Percentiles rank a stretch among this genome's conserved stretches.
These are phyloP conservation scores for Fusarium udum DNA, from an alignment of 2,329 filamentous ascomycete genomes.

Conservation along the genomic window DNA sequence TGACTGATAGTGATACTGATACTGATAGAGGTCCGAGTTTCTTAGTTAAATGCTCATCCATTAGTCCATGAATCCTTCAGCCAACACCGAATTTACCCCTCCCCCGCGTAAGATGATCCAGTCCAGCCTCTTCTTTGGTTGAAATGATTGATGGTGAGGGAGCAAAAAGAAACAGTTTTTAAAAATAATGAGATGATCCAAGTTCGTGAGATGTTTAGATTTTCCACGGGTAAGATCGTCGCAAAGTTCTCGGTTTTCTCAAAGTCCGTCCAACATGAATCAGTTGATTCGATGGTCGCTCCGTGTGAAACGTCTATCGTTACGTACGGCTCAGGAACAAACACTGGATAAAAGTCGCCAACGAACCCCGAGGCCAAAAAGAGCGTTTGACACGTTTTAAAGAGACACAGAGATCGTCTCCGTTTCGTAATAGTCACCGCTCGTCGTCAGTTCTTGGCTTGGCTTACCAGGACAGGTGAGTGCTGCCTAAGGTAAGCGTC, in stretches of 20 bases:
- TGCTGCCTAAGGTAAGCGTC: constrained; percentile 43
- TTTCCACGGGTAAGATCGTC: neutral
- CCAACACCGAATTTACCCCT: constrained; percentile 37
- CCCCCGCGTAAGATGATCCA: constrained; percentile 32
- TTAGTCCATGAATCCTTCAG: constrained; percentile 28
- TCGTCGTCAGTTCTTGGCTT: constrained; percentile 35
- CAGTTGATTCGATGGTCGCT: constrained; percentile 2
- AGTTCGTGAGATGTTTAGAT: neutral
- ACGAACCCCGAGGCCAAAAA: neutral
- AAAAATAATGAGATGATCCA: neutral
- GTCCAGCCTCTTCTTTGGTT: constrained; percentile 6
- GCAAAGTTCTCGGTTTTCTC: constrained; percentile 24
- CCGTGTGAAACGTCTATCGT: constrained; percentile 29
- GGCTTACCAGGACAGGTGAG: constrained; percentile 33
- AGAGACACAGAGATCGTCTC: constrained; percentile 5
- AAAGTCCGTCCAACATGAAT: constrained; percentile 12
- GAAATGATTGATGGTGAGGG: neutral
- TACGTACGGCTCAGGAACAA: constrained; percentile 17
- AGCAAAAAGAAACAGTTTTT: neutral
- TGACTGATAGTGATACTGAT: neutral
- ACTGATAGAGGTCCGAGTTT: constrained; percentile 6
- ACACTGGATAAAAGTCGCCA: neutral
- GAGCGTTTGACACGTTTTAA: constrained; percentile 7
- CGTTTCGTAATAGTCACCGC: constrained; percentile 16
- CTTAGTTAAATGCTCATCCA: neutral